phyloP scores from a whole-genome alignment of 176 grass and related monocot genomes.

The Oryza nivara region DNA sequence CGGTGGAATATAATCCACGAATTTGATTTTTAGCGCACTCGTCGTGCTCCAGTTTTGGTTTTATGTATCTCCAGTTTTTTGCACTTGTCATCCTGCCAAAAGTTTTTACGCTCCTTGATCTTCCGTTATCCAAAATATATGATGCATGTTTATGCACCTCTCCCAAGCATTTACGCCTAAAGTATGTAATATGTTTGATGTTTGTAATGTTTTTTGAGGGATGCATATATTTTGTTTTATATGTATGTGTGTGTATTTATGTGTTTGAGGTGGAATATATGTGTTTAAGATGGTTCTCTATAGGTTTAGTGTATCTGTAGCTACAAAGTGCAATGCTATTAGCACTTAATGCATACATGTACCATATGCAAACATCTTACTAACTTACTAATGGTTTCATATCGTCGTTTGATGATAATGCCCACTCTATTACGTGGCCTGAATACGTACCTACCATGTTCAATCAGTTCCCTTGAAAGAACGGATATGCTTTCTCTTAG shows the following conservation, averaged over 20 bases:
- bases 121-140: not conserved
- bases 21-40: not conserved
- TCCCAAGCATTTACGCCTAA: not conserved
- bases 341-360: not conserved
- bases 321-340: not conserved
- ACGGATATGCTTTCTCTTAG: not conserved
- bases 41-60: slow-evolving; percentile 28
- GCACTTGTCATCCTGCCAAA: not conserved
- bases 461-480: not conserved
- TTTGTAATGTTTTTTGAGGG: not conserved
- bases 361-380: not conserved
- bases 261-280: not conserved
- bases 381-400: not conserved
- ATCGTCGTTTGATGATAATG: not conserved
- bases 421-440: not conserved
- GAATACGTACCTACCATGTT: not conserved
- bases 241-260: no score
- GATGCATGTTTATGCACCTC: not conserved
- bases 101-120: not conserved
- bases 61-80: not conserved
- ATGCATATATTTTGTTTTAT: no score
- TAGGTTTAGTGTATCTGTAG: not conserved
- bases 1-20: slow-evolving; percentile 22
- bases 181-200: not conserved
- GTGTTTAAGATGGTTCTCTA: not conserved